phyloP scores from a whole-genome alignment of 1,284 basidiomycete species.

The Boletus smithii region DNA sequence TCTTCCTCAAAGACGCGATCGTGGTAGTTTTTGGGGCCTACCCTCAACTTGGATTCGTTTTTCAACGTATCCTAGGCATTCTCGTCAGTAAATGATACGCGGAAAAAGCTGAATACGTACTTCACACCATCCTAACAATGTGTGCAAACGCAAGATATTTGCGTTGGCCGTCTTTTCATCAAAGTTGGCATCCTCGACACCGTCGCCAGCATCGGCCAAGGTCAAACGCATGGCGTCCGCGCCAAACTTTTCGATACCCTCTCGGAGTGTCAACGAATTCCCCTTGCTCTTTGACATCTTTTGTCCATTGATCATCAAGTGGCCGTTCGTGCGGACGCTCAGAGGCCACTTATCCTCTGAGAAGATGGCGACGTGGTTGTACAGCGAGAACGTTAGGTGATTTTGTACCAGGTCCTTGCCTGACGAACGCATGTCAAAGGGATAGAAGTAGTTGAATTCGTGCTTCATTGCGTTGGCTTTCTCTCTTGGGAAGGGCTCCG shows the following conservation, averaged over 20 bases:
- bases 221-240: slow-evolving; percentile 90
- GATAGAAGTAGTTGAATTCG: slow-evolving; percentile 98
- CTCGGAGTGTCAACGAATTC: slow-evolving; percentile 77
- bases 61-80: slow-evolving; percentile 67
- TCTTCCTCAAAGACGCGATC: slow-evolving; percentile 92
- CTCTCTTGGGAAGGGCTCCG: slow-evolving; percentile 66
- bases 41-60: slow-evolving; percentile 66
- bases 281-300: slow-evolving; percentile 99
- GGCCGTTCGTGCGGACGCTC: slow-evolving; percentile 93
- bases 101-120: slow-evolving; percentile 41
- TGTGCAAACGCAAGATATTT: slow-evolving; percentile 92
- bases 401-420: slow-evolving; percentile 98
- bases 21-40: slow-evolving; percentile 69
- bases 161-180: slow-evolving; percentile 99
- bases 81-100: slow-evolving; percentile 7
- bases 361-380: slow-evolving; percentile 94
- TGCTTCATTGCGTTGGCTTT: slow-evolving; percentile 84
- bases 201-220: slow-evolving; percentile 96
- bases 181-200: slow-evolving; percentile 97
- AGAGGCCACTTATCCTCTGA: slow-evolving; percentile 91
- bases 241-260: slow-evolving; percentile 84
- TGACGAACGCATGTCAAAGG: slow-evolving; percentile 97
- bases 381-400: slow-evolving; percentile 93
- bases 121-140: slow-evolving; percentile 89
- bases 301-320: slow-evolving; percentile 96